Percentiles rank a stretch among this genome's conserved stretches.
Conservation (phyloP, 78 protist genomes). For the Dictyostelium brefeldianum region DNA sequence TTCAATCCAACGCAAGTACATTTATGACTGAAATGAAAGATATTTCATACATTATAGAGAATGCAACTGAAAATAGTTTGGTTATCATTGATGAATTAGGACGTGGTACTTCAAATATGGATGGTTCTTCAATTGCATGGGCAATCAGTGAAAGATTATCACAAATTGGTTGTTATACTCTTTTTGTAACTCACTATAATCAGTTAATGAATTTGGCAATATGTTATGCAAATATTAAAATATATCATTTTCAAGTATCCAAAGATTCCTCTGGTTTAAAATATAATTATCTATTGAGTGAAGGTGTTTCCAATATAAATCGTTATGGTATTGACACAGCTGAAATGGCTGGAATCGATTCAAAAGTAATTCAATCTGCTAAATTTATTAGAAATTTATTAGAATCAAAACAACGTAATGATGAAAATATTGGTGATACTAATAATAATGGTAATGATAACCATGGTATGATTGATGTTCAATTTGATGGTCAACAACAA, state of each 20-base stretch:
- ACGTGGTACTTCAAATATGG: constrained; percentile 81
- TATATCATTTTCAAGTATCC: constrained; percentile 38
- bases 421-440: neutral
- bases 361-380: constrained; percentile 31
- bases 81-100: constrained; percentile 85
- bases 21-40: constrained; percentile 85
- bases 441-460: neutral
- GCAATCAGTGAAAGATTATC: constrained; percentile 69
- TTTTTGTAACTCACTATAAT: constrained; percentile 77
- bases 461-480: neutral
- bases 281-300: constrained; percentile 32
- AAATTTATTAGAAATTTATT: constrained; percentile 2
- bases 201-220: neutral
- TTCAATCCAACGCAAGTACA: constrained; percentile 75
- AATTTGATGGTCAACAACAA: neutral
- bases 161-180: constrained; percentile 39
- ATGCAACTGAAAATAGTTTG: constrained; percentile 64
- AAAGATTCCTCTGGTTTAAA: constrained; percentile 40
- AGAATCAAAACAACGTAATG: neutral
- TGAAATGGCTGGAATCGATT: constrained; percentile 40
- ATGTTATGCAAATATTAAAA: constrained; percentile 38
- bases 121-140: constrained; percentile 83
- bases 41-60: constrained; percentile 66
- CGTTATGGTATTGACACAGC: constrained; percentile 73
- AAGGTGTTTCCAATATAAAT: constrained; percentile 12